A percentile compares a stretch with the other conserved stretches of the same genome.
phyloP scores from a whole-genome alignment of 2,329 filamentous ascomycete species.

The Colletotrichum karsti region DNA sequence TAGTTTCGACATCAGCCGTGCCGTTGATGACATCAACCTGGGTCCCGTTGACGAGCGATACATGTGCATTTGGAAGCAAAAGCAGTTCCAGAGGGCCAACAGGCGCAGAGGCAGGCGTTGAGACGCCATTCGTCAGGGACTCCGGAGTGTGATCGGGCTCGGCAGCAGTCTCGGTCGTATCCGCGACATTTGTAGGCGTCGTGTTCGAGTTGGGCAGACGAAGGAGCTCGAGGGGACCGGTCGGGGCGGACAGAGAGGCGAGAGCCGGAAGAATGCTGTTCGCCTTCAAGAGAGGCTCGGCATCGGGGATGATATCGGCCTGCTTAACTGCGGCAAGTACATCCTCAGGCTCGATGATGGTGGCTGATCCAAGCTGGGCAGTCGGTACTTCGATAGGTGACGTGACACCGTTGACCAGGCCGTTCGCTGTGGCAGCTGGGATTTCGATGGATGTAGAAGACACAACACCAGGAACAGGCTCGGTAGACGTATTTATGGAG shows the following conservation, averaged over 20 bases:
- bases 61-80: slow-evolving; percentile 61
- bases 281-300: background rate
- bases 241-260: slow-evolving; percentile 35
- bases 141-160: background rate
- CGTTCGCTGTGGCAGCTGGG: background rate
- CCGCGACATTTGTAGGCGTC: background rate
- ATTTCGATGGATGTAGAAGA: background rate
- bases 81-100: slow-evolving; percentile 56
- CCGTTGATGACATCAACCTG: background rate
- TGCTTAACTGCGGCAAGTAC: background rate
- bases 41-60: background rate
- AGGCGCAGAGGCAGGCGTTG: slow-evolving; percentile 33
- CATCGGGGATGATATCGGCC: background rate
- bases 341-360: background rate
- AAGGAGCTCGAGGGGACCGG: slow-evolving; percentile 54
- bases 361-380: background rate
- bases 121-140: background rate
- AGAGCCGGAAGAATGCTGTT: background rate
- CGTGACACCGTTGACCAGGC: background rate
- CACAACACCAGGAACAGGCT: background rate
- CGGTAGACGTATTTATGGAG: background rate
- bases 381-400: background rate
- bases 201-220: slow-evolving; percentile 62
- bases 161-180: background rate
- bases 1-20: background rate